These are phyloP conservation scores for Lepidium aucheri DNA, from an alignment of 345 rosid species.

Conservation along the genomic window DNA sequence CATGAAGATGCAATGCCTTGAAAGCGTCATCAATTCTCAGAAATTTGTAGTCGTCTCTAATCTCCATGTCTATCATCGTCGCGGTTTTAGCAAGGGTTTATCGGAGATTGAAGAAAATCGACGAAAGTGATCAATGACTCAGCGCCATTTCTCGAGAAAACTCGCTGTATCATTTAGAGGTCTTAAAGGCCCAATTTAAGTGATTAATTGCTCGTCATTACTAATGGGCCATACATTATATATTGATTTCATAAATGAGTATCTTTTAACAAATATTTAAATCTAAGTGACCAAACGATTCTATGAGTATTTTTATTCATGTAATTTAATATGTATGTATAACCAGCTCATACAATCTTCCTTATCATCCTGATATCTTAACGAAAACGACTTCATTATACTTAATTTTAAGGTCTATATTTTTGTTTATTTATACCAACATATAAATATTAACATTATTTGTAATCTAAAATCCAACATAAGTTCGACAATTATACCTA, in stretches of 20 bases:
- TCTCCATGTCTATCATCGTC: constrained; percentile 15
- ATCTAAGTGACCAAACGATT: constrained; percentile 1
- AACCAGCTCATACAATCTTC: constrained; percentile 22
- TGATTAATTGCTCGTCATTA: background rate
- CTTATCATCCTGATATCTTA: constrained; percentile 16
- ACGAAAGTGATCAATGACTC: background rate
- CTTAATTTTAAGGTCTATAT: constrained; percentile 2
- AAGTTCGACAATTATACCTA: constrained; percentile 10
- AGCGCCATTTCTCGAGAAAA: background rate
- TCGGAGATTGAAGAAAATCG: background rate
- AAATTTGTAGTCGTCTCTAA: constrained; percentile 22
- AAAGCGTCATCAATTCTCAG: constrained; percentile 16
- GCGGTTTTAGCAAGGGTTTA: background rate
- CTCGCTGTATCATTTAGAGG: background rate
- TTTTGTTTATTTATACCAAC: background rate
- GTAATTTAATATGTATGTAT: background rate
- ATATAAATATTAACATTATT: constrained; percentile 3
- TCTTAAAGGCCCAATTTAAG: background rate
- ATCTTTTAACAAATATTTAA: background rate
- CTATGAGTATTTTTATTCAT: constrained; percentile 6
- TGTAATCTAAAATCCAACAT: constrained; percentile 17
- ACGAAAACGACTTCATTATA: constrained; percentile 9
- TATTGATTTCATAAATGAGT: too few species aligned
- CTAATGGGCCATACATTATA: too few species aligned
- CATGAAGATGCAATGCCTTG: constrained; percentile 15